phyloP scores from a whole-genome alignment of 352 stramenopile genomes.

The Poterioochromonas sp. region DNA sequence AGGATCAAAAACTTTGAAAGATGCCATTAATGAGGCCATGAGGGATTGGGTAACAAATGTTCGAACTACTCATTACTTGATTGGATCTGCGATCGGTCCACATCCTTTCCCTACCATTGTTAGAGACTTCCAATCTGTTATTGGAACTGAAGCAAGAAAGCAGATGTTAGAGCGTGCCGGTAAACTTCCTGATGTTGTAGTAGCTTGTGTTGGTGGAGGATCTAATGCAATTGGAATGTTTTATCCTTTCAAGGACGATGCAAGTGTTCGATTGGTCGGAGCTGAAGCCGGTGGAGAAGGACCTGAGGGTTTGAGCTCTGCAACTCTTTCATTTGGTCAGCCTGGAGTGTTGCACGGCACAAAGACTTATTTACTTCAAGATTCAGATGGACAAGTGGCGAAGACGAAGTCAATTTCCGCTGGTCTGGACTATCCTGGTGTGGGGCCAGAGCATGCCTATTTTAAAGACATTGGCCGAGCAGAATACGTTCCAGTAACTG shows the following conservation, averaged over 20 bases:
- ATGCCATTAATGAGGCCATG: slow-evolving; percentile 97
- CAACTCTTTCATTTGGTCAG: slow-evolving; percentile 80
- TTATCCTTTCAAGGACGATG: slow-evolving; percentile 86
- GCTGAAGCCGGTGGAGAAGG: slow-evolving; percentile 90
- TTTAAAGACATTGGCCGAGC: slow-evolving; percentile 87
- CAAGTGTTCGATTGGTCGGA: slow-evolving; percentile 82
- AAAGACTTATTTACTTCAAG: slow-evolving; percentile 93
- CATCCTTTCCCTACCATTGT: slow-evolving; percentile 97
- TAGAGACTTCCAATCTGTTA: slow-evolving; percentile 84
- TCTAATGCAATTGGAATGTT: slow-evolving; percentile 99
- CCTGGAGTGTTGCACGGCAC: slow-evolving; percentile 92
- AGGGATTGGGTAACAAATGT: slow-evolving; percentile 97
- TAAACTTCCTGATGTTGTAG: slow-evolving; percentile 83
- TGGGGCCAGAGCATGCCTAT: slow-evolving; percentile 91
- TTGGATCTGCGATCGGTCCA: slow-evolving; percentile 90
- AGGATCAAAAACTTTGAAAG: slow-evolving; percentile 90
- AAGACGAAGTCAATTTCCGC: slow-evolving; percentile 90
- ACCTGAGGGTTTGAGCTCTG: slow-evolving; percentile 75
- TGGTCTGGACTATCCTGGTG: slow-evolving; percentile 92
- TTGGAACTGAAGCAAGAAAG: slow-evolving; percentile 37
- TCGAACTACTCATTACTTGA: slow-evolving; percentile 95
- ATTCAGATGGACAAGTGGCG: slow-evolving; percentile 81
- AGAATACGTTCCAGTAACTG: slow-evolving; percentile 89
- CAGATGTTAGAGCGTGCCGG: slow-evolving; percentile 83
- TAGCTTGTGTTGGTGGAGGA: slow-evolving; percentile 92